Percentiles rank a stretch among this genome's conserved stretches.
Evolutionary conservation across 1,284 basidiomycete species (phyloP).

Genomic region (Ceratorhiza oryzae-sativae): DNA sequence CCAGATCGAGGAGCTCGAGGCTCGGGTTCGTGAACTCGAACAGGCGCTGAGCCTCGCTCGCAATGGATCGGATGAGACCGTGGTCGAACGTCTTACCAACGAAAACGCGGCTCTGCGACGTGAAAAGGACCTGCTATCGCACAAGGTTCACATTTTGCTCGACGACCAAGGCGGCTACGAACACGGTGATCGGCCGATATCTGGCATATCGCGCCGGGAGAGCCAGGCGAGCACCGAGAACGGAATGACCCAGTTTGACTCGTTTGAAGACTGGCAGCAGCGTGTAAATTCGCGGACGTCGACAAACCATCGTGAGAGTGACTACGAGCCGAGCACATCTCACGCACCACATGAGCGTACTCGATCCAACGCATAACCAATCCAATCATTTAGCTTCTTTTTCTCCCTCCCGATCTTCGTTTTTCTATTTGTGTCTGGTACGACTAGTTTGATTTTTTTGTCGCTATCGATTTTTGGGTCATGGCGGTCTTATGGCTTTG

Average conservation of each 20-base stretch:
- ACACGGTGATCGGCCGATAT: conserved; percentile 64
- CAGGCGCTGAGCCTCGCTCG: conserved; percentile 77
- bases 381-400: conserved; percentile 45
- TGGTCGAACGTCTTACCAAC: conserved; percentile 75
- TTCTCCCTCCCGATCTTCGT: conserved; percentile 41
- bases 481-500: background rate
- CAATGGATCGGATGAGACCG: conserved; percentile 71
- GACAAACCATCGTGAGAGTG: conserved; percentile 70
- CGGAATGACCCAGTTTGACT: conserved; percentile 68
- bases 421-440: conserved; percentile 52
- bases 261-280: conserved; percentile 81
- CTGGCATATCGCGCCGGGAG: conserved; percentile 65
- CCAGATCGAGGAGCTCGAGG: conserved; percentile 78
- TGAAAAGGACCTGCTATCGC: conserved; percentile 84
- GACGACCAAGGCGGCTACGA: conserved; percentile 76
- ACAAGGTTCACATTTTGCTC: conserved; percentile 84
- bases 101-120: conserved; percentile 78
- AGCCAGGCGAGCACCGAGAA: conserved; percentile 83
- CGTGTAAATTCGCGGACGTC: conserved; percentile 48
- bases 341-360: conserved; percentile 62
- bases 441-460: conserved; percentile 51
- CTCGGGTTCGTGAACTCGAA: conserved; percentile 80
- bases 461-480: conserved; percentile 41
- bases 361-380: conserved; percentile 69
- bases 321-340: conserved; percentile 64